A percentile compares a stretch with the other conserved stretches of the same genome.
phyloP scores from a whole-genome alignment of 2,329 filamentous ascomycete species.

The Phaeomoniella chlamydospora region DNA sequence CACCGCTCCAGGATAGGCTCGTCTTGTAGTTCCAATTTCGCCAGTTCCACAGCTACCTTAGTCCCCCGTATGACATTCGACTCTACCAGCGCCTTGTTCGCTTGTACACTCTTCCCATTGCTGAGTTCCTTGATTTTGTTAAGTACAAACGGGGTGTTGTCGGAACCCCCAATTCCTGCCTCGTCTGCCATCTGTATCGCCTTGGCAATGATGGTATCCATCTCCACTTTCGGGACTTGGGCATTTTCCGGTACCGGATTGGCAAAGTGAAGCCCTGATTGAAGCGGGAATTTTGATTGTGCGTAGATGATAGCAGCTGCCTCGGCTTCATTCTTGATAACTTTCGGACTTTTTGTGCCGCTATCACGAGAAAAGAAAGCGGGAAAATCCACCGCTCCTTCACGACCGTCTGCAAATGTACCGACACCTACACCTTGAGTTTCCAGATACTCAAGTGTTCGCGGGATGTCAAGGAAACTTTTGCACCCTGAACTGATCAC shows the following conservation, averaged over 20 bases:
- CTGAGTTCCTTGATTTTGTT: conserved; percentile 67
- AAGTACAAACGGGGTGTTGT: conserved; percentile 76
- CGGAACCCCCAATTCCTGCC: conserved; percentile 54
- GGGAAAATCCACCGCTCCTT: conserved; percentile 63
- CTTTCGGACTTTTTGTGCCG: conserved; percentile 61
- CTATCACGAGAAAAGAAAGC: conserved; percentile 89
- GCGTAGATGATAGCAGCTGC: conserved; percentile 81
- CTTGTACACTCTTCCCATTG: conserved; percentile 52
- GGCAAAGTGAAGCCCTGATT: conserved; percentile 72
- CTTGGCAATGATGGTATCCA: conserved; percentile 53
- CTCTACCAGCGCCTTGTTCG: conserved; percentile 58
- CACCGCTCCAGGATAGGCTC: conserved; percentile 18
- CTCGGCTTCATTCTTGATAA: conserved; percentile 60
- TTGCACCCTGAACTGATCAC: conserved; percentile 88
- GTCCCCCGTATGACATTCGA: conserved; percentile 53
- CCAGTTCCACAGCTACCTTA: conserved; percentile 48
- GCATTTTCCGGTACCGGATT: conserved; percentile 66
- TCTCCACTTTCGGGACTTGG: conserved; percentile 56
- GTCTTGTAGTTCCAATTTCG: conserved; percentile 33
- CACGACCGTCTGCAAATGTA: conserved; percentile 75
- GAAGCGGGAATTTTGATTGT: conserved; percentile 56
- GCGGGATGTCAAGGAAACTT: conserved; percentile 82
- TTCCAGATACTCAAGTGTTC: conserved; percentile 70
- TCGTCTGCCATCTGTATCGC: conserved; percentile 51
- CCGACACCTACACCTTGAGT: conserved; percentile 63